These are phyloP conservation scores for Penicillium sclerotigenum DNA, from an alignment of 2,329 filamentous ascomycete species.

Conservation along the genomic window DNA sequence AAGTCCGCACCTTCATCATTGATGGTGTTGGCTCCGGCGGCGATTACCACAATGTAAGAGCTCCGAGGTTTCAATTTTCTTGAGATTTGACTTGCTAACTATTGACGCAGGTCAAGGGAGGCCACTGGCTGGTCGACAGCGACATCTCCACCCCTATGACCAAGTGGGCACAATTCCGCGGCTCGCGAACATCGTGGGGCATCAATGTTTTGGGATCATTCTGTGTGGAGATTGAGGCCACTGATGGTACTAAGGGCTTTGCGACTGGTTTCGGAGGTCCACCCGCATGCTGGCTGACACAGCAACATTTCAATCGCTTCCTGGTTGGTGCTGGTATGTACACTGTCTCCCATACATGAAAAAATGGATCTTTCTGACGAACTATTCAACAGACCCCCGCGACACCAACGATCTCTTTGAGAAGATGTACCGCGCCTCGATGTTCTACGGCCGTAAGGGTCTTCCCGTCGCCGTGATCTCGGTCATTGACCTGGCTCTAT, in stretches of 20 bases:
- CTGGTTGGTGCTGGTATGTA: slow-evolving; percentile 67
- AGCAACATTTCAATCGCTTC: slow-evolving; percentile 92
- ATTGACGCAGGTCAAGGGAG: slow-evolving; percentile 42
- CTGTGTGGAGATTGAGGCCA: slow-evolving; percentile 82
- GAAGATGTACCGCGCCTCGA: slow-evolving; percentile 92
- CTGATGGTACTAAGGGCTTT: slow-evolving; percentile 88
- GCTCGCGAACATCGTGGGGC: slow-evolving; percentile 86
- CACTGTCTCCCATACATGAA: not conserved
- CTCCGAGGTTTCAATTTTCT: not conserved
- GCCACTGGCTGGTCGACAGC: slow-evolving; percentile 79
- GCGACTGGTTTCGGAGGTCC: slow-evolving; percentile 92
- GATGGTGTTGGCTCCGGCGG: slow-evolving; percentile 48
- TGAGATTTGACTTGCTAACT: not conserved
- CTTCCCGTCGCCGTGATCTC: slow-evolving; percentile 88
- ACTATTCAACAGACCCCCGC: slow-evolving; percentile 62
- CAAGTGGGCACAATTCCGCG: slow-evolving; percentile 80
- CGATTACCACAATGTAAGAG: slow-evolving; percentile 77
- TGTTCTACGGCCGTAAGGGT: slow-evolving; percentile 96
- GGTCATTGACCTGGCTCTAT: slow-evolving; percentile 87
- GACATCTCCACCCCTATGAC: slow-evolving; percentile 93
- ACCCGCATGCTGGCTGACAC: slow-evolving; percentile 88
- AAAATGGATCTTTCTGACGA: not conserved
- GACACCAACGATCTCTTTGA: slow-evolving; percentile 92
- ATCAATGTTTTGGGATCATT: slow-evolving; percentile 95
- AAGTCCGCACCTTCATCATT: slow-evolving; percentile 47